Evolutionary conservation across 2,329 filamentous ascomycete genomes (phyloP).

Genomic region (Cladosporium sp.): DNA sequence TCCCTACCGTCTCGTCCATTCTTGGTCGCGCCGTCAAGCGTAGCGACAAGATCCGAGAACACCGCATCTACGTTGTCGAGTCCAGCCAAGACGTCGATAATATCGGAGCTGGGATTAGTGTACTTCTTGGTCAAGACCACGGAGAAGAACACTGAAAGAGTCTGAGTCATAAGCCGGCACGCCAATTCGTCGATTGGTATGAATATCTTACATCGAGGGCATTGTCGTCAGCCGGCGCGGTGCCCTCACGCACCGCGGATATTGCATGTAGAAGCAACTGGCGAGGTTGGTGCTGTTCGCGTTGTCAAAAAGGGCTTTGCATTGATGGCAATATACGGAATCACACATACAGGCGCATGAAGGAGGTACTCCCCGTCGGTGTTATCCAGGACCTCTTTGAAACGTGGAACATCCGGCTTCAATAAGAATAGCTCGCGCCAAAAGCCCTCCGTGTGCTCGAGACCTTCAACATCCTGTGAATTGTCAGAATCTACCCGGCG

Average conservation of each 20-base stretch:
- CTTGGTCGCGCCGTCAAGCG: constrained; percentile 76
- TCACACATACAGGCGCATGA: constrained; percentile 58
- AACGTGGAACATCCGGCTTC: constrained; percentile 65
- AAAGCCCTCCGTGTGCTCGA: constrained; percentile 78
- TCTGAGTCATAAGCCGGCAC: constrained; percentile 56
- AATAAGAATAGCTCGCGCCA: constrained; percentile 95
- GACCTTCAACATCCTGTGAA: constrained; percentile 55
- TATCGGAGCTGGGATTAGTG: constrained; percentile 89
- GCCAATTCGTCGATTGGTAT: neutral
- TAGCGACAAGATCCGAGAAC: constrained; percentile 81
- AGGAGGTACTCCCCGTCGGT: constrained; percentile 71
- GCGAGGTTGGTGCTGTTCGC: constrained; percentile 59
- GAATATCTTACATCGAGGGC: constrained; percentile 70
- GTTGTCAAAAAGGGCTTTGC: constrained; percentile 2
- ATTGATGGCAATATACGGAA: neutral
- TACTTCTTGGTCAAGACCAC: constrained; percentile 83
- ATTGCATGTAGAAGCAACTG: constrained; percentile 74
- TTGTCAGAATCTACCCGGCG: neutral
- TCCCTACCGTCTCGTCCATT: constrained; percentile 65
- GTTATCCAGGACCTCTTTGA: constrained; percentile 65
- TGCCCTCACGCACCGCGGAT: constrained; percentile 57
- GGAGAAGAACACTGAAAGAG: constrained; percentile 80
- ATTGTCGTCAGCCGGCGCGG: constrained; percentile 63
- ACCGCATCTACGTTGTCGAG: constrained; percentile 81
- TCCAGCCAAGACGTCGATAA: constrained; percentile 84